phyloP scores from a whole-genome alignment of 1,139 yeast genomes.

The Taphrina flavorubra region DNA sequence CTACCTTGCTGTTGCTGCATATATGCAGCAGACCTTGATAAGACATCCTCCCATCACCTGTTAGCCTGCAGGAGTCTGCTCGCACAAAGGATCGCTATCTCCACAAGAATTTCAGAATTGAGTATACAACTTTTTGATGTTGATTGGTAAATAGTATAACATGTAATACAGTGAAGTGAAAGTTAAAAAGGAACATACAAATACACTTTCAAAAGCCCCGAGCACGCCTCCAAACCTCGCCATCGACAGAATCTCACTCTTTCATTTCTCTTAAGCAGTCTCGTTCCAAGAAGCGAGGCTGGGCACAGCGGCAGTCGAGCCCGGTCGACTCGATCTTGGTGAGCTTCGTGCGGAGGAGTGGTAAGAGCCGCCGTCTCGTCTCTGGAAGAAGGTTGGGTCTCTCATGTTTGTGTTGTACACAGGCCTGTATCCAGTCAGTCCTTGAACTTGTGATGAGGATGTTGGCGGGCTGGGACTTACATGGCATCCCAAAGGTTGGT shows the following conservation, averaged over 20 bases:
- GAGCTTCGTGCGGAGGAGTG: slow-evolving; percentile 2
- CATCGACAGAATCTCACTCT: background rate
- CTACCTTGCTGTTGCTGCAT: background rate
- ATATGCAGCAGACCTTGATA: too few relatives aligned
- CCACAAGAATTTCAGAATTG: too few relatives aligned
- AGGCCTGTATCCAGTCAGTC: slow-evolving; percentile 3
- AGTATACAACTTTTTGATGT: too few relatives aligned
- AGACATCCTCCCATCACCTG: too few relatives aligned
- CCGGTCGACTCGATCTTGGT: slow-evolving; percentile 11
- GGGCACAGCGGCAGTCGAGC: slow-evolving; percentile 14
- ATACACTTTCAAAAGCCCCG: background rate
- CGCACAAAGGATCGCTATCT: too few relatives aligned
- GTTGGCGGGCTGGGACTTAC: background rate
- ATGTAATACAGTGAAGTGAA: slow-evolving; percentile 6
- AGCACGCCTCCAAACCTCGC: background rate
- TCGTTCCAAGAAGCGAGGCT: slow-evolving; percentile 2
- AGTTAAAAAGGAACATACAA: background rate
- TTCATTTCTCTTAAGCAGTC: background rate
- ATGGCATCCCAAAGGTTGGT: slow-evolving; percentile 19
- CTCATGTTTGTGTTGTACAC: slow-evolving; percentile 27
- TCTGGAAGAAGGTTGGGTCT: slow-evolving; percentile 14
- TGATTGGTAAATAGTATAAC: background rate
- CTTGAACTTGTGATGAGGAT: too few relatives aligned
- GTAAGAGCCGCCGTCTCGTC: slow-evolving; percentile 19
- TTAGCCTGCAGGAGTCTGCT: background rate